These are phyloP conservation scores for Cladophialophora carrionii DNA, from an alignment of 2,329 filamentous ascomycete genomes.

Conservation along the genomic window DNA sequence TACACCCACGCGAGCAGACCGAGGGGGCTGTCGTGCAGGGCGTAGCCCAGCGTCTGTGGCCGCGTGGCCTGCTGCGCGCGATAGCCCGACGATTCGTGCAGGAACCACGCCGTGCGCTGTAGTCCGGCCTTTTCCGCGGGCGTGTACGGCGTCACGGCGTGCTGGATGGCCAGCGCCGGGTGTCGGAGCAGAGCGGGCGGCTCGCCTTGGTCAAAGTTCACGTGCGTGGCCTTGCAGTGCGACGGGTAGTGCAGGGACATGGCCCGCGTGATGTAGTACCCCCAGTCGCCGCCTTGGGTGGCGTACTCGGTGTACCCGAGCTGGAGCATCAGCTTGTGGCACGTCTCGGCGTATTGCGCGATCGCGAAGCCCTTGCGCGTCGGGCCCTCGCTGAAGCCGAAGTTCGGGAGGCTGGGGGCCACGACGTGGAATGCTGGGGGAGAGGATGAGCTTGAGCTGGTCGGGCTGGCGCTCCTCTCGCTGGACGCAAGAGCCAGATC, in stretches of 20 bases:
- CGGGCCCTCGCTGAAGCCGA: slow-evolving; percentile 57
- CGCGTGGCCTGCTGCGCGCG: slow-evolving; percentile 65
- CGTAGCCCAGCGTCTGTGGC: slow-evolving; percentile 73
- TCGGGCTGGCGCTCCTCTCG: slow-evolving; percentile 33
- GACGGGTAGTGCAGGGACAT: slow-evolving; percentile 64
- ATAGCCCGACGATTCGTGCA: slow-evolving; percentile 58
- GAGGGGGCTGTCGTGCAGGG: slow-evolving; percentile 69
- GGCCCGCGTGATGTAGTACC: slow-evolving; percentile 63
- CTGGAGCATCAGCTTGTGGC: slow-evolving; percentile 69
- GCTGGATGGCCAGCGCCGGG: slow-evolving; percentile 62
- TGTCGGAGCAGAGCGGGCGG: slow-evolving; percentile 57
- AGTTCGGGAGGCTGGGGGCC: slow-evolving; percentile 60
- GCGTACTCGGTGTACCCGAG: slow-evolving; percentile 67
- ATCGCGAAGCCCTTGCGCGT: slow-evolving; percentile 61
- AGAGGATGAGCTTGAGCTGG: slow-evolving; percentile 35
- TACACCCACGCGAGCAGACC: slow-evolving; percentile 77
- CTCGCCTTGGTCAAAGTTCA: slow-evolving; percentile 60
- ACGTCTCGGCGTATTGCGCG: slow-evolving; percentile 65
- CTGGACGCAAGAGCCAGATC: slow-evolving; percentile 31
- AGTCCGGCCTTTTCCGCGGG: slow-evolving; percentile 57
- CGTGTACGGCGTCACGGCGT: slow-evolving; percentile 59
- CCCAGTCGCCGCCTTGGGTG: slow-evolving; percentile 72
- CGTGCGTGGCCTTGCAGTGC: slow-evolving; percentile 62
- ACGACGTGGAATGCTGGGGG: slow-evolving; percentile 58
- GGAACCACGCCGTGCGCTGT: slow-evolving; percentile 62